phyloP scores from a whole-genome alignment of 2,329 filamentous ascomycete genomes.

The Sphaerulina vaccinii region DNA sequence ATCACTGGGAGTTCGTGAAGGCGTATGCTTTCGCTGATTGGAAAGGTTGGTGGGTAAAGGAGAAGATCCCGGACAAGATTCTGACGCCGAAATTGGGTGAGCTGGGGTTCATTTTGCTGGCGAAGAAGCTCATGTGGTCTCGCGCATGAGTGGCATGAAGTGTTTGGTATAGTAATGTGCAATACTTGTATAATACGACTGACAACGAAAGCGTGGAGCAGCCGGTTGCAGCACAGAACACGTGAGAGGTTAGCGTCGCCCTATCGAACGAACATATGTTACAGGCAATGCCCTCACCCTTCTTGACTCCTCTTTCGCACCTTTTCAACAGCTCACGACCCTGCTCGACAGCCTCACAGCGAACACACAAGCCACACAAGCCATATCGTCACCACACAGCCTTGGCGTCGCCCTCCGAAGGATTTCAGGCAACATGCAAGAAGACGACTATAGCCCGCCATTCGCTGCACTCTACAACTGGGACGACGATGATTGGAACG shows the following conservation, averaged over 20 bases:
- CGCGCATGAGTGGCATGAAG: no score
- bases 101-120: conserved; percentile 8
- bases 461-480: neutral
- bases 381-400: neutral
- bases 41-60: conserved; percentile 8
- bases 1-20: conserved; percentile 21
- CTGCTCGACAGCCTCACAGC: neutral
- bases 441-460: neutral
- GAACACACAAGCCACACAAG: neutral
- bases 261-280: no score
- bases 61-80: conserved; percentile 13
- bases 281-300: neutral
- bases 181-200: no score
- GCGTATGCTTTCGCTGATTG: conserved; percentile 15
- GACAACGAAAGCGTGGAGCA: no score
- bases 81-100: conserved; percentile 9
- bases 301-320: neutral
- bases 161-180: no score
- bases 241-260: no score
- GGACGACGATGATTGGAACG: neutral
- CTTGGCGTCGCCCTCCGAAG: neutral
- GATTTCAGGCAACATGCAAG: neutral
- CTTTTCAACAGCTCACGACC: neutral
- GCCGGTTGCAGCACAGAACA: no score
- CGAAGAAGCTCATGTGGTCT: conserved; percentile 8